Evolutionary conservation across 1,139 yeast genomes (phyloP).

Genomic region (Meyerozyma elateridarum): DNA sequence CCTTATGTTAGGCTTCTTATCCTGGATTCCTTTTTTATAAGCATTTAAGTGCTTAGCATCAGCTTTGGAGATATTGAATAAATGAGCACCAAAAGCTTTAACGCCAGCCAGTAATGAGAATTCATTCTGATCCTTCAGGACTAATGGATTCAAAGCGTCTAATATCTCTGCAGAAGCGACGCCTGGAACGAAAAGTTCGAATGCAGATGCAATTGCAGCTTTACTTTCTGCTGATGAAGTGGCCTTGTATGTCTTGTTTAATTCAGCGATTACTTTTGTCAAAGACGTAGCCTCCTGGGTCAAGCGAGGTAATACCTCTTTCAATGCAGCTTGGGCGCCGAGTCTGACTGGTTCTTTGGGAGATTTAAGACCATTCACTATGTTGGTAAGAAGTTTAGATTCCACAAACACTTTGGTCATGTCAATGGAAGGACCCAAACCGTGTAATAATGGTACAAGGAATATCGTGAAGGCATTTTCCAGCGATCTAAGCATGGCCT

Average conservation of each 20-base stretch:
- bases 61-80: conserved; percentile 17
- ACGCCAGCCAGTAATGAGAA: conserved; percentile 47
- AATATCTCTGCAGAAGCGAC: conserved; percentile 33
- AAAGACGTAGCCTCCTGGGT: conserved; percentile 14
- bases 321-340: conserved; percentile 45
- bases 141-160: conserved; percentile 42
- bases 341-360: conserved; percentile 61
- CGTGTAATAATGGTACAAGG: conserved; percentile 43
- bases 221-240: conserved; percentile 70
- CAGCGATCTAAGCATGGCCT: conserved; percentile 76
- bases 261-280: conserved; percentile 39
- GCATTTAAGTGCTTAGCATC: conserved; percentile 14
- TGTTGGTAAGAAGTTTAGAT: conserved; percentile 53
- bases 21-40: conserved; percentile 52
- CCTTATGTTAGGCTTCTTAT: conserved; percentile 58
- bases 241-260: conserved; percentile 54
- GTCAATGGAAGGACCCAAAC: conserved; percentile 22
- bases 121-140: conserved; percentile 77
- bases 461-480: conserved; percentile 59
- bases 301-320: conserved; percentile 17
- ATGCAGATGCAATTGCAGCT: conserved; percentile 18
- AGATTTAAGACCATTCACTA: conserved; percentile 66
- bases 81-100: conserved; percentile 45
- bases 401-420: conserved; percentile 24
- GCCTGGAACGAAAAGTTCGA: conserved; percentile 7